Conservation (phyloP, 2,329 filamentous ascomycete species). For the Parasarocladium wereldwijsianum region DNA sequence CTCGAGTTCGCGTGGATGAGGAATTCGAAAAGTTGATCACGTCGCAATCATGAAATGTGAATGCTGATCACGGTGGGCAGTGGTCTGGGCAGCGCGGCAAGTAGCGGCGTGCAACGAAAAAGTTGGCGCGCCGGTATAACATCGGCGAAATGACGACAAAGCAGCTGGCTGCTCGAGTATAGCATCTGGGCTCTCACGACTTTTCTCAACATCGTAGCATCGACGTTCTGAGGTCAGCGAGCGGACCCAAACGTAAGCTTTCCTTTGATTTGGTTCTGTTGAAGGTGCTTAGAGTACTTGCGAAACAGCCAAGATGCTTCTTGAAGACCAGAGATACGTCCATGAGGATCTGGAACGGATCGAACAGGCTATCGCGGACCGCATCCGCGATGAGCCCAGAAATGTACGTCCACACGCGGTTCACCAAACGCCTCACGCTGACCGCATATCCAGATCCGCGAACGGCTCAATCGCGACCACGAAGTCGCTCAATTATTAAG, state of each 20-base stretch:
- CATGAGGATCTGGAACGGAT: conserved; percentile 95
- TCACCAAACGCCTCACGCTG: conserved; percentile 9
- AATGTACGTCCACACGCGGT: conserved; percentile 42
- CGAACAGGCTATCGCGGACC: conserved; percentile 85
- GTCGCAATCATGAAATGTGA: not conserved
- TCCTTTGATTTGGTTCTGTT: too few species aligned
- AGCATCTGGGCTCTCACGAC: too few species aligned
- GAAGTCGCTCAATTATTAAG: conserved; percentile 76
- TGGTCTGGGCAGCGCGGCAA: too few species aligned
- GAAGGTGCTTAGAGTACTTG: too few species aligned
- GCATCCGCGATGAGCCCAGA: conserved; percentile 75
- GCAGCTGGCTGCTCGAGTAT: too few species aligned
- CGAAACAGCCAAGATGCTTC: conserved; percentile 45
- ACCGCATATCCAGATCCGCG: conserved; percentile 51
- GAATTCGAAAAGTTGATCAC: not conserved
- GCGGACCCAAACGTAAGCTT: too few species aligned
- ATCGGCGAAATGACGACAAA: too few species aligned
- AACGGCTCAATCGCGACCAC: conserved; percentile 81
- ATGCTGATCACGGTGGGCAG: not conserved
- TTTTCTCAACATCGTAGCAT: too few species aligned
- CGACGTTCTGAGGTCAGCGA: too few species aligned
- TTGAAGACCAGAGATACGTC: conserved; percentile 87
- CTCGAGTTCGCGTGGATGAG: too few species aligned
- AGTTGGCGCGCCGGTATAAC: too few species aligned
- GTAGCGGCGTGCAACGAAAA: too few species aligned